Conservation (phyloP, 768 basidiomycete species). For the Russula olivacea region DNA sequence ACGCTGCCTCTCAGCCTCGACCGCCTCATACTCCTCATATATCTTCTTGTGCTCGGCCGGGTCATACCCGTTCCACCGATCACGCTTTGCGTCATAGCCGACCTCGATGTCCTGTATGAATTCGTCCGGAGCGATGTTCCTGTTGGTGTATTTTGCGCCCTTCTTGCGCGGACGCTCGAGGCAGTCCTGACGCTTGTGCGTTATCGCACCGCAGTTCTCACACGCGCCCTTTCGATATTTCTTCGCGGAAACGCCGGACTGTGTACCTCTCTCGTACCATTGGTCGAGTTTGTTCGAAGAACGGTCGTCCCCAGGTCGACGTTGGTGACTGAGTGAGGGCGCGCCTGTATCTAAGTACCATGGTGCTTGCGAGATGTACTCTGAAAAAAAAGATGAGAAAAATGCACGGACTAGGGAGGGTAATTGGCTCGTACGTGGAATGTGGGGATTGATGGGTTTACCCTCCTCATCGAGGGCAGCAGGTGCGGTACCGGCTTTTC, state of each 20-base stretch:
- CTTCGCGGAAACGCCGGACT: constrained; percentile 85
- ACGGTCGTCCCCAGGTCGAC: constrained; percentile 57
- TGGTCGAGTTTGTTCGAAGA: constrained; percentile 65
- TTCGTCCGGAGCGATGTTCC: constrained; percentile 88
- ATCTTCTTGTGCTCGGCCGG: constrained; percentile 77
- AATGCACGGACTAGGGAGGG: neutral
- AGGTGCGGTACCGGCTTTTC: constrained; percentile 96
- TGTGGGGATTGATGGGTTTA: constrained; percentile 95
- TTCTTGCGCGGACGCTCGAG: constrained; percentile 94
- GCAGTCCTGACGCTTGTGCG: constrained; percentile 87
- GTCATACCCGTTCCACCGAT: constrained; percentile 98
- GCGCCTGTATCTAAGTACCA: constrained; percentile 97
- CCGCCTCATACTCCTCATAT: constrained; percentile 89
- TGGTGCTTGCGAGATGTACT: constrained; percentile 97
- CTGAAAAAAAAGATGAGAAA: constrained; percentile 35
- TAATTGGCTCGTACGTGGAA: constrained; percentile 69
- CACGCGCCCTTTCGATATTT: constrained; percentile 98
- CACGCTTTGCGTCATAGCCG: constrained; percentile 91
- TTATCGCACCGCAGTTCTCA: constrained; percentile 97
- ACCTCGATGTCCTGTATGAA: constrained; percentile 69
- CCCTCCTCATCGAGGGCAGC: constrained; percentile 95
- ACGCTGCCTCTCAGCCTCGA: constrained; percentile 87
- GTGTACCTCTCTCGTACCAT: constrained; percentile 87
- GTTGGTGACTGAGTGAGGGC: constrained; percentile 92
- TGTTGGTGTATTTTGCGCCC: constrained; percentile 89